Conservation (phyloP, 768 basidiomycete species). For the Amanita molliuscula region DNA sequence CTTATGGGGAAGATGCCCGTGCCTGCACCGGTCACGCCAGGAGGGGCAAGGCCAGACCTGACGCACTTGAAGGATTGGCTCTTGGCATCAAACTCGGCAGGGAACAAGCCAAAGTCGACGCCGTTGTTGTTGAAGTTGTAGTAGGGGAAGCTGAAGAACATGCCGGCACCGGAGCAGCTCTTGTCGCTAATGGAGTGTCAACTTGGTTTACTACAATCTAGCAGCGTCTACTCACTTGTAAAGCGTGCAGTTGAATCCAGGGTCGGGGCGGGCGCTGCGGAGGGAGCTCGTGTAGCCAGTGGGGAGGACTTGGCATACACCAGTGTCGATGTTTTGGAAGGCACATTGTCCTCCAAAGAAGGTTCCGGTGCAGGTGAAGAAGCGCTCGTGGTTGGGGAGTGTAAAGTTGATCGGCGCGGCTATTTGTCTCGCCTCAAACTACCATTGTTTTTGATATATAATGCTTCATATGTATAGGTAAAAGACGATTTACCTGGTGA, state of each 20-base stretch:
- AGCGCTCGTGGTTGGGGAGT: neutral
- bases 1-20: neutral
- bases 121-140: neutral
- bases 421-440: neutral
- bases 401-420: neutral
- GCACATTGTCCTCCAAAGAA: neutral
- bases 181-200: neutral
- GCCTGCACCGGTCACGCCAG: neutral
- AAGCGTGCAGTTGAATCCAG: constrained; percentile 4
- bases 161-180: neutral
- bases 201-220: neutral
- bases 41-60: neutral
- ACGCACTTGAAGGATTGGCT: neutral
- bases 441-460: neutral
- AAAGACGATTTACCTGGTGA: neutral
- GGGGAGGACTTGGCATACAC: neutral
- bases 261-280: neutral
- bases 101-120: neutral
- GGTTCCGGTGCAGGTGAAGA: constrained; percentile 1
- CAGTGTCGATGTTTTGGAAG: neutral
- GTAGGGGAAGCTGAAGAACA: neutral
- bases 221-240: neutral
- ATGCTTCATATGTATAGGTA: neutral
- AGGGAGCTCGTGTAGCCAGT: neutral
- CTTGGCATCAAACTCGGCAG: neutral